Evolutionary conservation across 352 stramenopile species (phyloP), one percentile per base, ranked within the genome.

Genomic region (Pythium brassicae): DNA sequence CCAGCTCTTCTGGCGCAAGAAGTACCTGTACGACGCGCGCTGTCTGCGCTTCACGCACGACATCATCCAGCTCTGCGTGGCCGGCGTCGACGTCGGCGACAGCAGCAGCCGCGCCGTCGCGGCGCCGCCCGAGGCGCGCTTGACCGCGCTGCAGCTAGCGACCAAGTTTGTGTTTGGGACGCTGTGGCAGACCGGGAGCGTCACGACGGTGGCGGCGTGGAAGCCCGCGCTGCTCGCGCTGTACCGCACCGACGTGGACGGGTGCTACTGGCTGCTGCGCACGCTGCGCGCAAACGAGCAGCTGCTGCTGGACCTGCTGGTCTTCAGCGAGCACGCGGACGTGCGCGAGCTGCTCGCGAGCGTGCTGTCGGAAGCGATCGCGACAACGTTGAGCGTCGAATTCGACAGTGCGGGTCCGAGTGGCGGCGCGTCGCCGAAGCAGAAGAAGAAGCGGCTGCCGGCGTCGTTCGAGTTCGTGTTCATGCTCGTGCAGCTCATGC

Each of bases 121-220:
- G 32, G 14, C 42, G 26, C 78, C 81, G 0, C 67, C 78, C 7
- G 83, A 92, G 44, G 76, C 74, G 14, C 81, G 85, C 25, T 72
- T 88, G 10, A 66, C 89, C 37, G 86, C 82, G 6, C 66, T 95
- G 23, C 81, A 92, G 63, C 76, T 91, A 23, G 80, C 79, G 7
- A 93, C 83, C 12, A 86, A 83, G 51, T 95, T 94, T 62, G 83
- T 93, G 5, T 95, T 94, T 57, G 86, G 86, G 22, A 95, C 86
- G 14, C 52, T 94, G 25, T 94, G 79, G 84, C 86, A 94, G 63
- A 83, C 71, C n/a, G 78, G 78, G 2, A 71, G 93, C 56, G 68
- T 91, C 4, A 71, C 68, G 17, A 78, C 80, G 20, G 71, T 94
- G n/a, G 60, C 89, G 17, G 78, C 83, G 61, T 95, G 86, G 86